phyloP scores from a whole-genome alignment of 495 filamentous ascomycete species.

The Podospora pseudopauciseta region DNA sequence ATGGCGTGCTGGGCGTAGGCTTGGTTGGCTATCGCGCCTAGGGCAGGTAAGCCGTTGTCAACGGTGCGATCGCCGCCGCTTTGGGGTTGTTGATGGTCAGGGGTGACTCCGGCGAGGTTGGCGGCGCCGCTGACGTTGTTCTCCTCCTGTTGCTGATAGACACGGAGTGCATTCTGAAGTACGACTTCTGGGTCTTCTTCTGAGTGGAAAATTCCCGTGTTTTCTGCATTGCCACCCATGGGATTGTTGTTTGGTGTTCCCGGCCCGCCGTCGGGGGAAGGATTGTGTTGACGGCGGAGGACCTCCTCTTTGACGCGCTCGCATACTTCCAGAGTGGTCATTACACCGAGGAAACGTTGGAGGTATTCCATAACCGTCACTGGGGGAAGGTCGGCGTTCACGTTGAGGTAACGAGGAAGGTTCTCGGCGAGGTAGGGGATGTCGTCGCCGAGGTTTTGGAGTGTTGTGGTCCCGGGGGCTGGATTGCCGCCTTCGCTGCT shows the following conservation, averaged over 20 bases:
- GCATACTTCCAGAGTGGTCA: constrained; percentile 44
- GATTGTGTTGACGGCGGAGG: constrained; percentile 31
- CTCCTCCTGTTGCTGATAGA: constrained; percentile 48
- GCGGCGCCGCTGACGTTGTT: constrained; percentile 41
- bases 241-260: constrained; percentile 3
- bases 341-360: constrained; percentile 45
- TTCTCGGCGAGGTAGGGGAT: constrained; percentile 48
- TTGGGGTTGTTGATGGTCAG: neutral
- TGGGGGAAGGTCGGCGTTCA: constrained; percentile 44
- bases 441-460: constrained; percentile 43
- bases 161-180: constrained; percentile 47
- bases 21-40: constrained; percentile 30
- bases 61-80: constrained; percentile 43
- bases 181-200: constrained; percentile 50
- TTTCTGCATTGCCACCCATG: constrained; percentile 20
- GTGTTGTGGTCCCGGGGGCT: constrained; percentile 15
- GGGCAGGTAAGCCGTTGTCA: constrained; percentile 40
- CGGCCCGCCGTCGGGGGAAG: neutral
- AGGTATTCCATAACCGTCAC: constrained; percentile 46
- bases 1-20: constrained; percentile 32
- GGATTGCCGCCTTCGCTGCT: neutral
- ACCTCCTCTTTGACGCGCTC: constrained; percentile 50
- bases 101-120: constrained; percentile 32
- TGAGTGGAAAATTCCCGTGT: constrained; percentile 23
- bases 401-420: constrained; percentile 47